A percentile compares a stretch with the other conserved stretches of the same genome.
Conservation (phyloP, 768 basidiomycete species). For the Amyloporia xantha region DNA sequence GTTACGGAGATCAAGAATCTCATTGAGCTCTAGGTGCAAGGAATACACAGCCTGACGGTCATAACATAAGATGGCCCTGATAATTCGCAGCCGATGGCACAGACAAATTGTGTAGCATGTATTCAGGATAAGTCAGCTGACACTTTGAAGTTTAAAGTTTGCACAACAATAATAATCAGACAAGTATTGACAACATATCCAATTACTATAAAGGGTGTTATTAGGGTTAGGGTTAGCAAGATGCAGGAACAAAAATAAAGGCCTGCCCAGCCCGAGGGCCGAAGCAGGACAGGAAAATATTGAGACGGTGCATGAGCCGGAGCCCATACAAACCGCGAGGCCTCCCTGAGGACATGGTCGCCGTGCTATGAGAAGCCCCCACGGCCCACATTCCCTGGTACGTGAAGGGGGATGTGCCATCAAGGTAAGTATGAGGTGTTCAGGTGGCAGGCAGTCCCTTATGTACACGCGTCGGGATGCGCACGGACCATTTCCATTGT, state of each 20-base stretch:
- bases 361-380: constrained; percentile 42
- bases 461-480: constrained; percentile 3
- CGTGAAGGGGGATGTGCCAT: constrained; percentile 30
- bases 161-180: not conserved
- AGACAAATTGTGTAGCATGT: too few relatives aligned
- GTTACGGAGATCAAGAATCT: too few relatives aligned
- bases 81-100: too few relatives aligned
- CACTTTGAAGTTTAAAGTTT: too few relatives aligned
- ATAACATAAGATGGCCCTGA: too few relatives aligned
- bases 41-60: too few relatives aligned
- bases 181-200: not conserved
- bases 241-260: constrained; percentile 22
- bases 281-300: constrained; percentile 41
- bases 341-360: constrained; percentile 48
- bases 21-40: too few relatives aligned
- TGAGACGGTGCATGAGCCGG: constrained; percentile 34
- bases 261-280: constrained; percentile 51
- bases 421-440: constrained; percentile 28
- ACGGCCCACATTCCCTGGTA: constrained; percentile 30
- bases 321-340: constrained; percentile 35
- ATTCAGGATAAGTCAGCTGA: too few relatives aligned
- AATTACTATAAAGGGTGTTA: too few relatives aligned
- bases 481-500: constrained; percentile 18
- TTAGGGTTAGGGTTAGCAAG: constrained; percentile 27
- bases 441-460: not conserved